Base-by-base conservation (phyloP, 2,329 filamentous ascomycete species). In the Tolypocladium paradoxum region DNA sequence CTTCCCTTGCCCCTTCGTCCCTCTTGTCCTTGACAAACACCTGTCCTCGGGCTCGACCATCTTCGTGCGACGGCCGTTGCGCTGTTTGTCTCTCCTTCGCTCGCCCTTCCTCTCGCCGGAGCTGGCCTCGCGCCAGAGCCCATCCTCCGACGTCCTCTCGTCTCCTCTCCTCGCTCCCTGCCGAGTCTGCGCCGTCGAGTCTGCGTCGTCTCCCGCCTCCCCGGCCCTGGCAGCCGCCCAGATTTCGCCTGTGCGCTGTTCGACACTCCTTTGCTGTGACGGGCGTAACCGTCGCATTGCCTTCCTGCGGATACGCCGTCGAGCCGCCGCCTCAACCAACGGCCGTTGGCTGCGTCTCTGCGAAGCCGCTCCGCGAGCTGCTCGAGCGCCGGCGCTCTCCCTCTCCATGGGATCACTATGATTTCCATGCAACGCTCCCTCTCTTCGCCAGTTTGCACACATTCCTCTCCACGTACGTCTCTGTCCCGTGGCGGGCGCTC, bases 401-500 rank as follows among this genome's bases (percentile, higher is more conserved):
- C 54, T 54, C 54, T 67, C 64, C 64, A 76, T 76, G 73, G 71
- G 68, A 68, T 69, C 75, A 77, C 67, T 69, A 81, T 82, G 76
- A 77, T 79, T 66, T 77, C 78, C 69, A 81, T 82, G 78, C 77
- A 82, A 70, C 77, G 77, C 62, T 82, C 79, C 58, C 72, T 78
- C 57, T 84, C 82, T 60, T 83, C 82, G 68, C 78, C 81, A 62
- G 79, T 81, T 69, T 76, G 76, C 70, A 73, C 76, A 60, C 74
- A 76, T 63, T 73, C 77, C 60, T 77, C 78, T 68, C 72, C 76
- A 64, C 76, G 82, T 85, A 83, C 67, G 82, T 84, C 20, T 38
- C 40, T 45, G 9, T 36, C 14, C 14, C 47, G n/a, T 49, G 59
- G 57, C 55, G 57, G 49, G 35, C 40, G 29, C 50, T 27, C 45